Conservation (phyloP, 1,284 basidiomycete genomes). For the Boletellus dicymbophilus region DNA sequence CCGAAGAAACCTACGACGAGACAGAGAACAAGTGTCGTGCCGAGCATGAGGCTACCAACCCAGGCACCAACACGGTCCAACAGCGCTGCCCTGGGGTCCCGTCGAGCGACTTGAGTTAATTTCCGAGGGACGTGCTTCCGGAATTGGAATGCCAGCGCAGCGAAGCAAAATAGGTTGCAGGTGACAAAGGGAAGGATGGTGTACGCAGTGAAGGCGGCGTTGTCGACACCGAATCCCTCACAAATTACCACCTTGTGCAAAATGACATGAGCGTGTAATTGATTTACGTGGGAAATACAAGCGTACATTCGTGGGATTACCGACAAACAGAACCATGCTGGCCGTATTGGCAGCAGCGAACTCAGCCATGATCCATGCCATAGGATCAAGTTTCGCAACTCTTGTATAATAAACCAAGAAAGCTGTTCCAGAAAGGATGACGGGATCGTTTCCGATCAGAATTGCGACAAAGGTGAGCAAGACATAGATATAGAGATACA, state of each 20-base stretch:
- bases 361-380: constrained; percentile 54
- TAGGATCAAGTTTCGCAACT: constrained; percentile 56
- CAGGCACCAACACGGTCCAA: constrained; percentile 51
- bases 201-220: constrained; percentile 70
- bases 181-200: constrained; percentile 71
- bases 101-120: constrained; percentile 40
- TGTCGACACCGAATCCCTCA: constrained; percentile 61
- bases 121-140: constrained; percentile 49
- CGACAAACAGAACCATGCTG: constrained; percentile 65
- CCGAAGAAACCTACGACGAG: constrained; percentile 59
- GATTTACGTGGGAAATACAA: constrained; percentile 13
- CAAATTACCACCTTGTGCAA: constrained; percentile 52
- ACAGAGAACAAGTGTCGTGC: constrained; percentile 49
- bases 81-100: constrained; percentile 49
- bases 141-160: constrained; percentile 57
- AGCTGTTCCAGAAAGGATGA: constrained; percentile 84
- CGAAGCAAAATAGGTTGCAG: constrained; percentile 56
- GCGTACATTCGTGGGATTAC: constrained; percentile 74
- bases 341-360: constrained; percentile 83
- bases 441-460: constrained; percentile 88
- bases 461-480: constrained; percentile 82
- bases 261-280: neutral
- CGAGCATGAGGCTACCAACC: constrained; percentile 53
- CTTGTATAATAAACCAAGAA: constrained; percentile 87
- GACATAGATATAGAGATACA: constrained; percentile 80